Evolutionary conservation across 2,329 filamentous ascomycete species (phyloP).

Genomic region (Hysterium pulicare): DNA sequence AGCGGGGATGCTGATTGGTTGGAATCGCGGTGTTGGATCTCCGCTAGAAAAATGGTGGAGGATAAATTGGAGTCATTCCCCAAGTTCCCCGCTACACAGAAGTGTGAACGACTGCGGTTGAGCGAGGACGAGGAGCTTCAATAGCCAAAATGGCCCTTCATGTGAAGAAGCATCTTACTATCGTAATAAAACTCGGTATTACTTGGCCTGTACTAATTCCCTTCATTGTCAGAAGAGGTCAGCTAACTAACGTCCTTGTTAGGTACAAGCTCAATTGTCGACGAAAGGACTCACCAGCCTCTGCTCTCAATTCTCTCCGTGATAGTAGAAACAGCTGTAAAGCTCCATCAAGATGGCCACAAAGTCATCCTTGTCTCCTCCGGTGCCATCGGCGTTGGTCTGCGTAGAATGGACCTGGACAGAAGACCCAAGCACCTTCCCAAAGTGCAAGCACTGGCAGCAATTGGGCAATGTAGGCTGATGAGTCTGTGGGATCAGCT

Average conservation of each 20-base stretch:
- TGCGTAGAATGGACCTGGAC: conserved; percentile 84
- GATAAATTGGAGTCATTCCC: conserved; percentile 5
- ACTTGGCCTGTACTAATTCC: conserved; percentile 22
- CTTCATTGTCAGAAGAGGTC: conserved; percentile 16
- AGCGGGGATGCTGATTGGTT: conserved; percentile 11
- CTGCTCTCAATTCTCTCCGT: conserved; percentile 84
- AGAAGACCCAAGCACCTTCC: conserved; percentile 87
- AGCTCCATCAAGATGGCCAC: conserved; percentile 84
- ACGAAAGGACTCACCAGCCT: conserved; percentile 91
- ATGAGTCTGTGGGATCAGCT: conserved; percentile 95
- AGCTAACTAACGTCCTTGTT: conserved; percentile 27
- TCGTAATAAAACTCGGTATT: conserved; percentile 84
- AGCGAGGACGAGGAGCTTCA: neutral
- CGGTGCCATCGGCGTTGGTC: conserved; percentile 89
- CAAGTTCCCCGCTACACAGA: conserved; percentile 1
- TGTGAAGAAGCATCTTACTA: conserved; percentile 62
- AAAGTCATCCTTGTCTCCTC: conserved; percentile 95
- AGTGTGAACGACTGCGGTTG: neutral
- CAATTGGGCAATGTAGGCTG: conserved; percentile 91
- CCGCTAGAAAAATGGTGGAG: neutral
- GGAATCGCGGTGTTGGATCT: conserved; percentile 5
- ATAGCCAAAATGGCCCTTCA: conserved; percentile 29
- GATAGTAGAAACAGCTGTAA: conserved; percentile 91
- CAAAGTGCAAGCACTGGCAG: conserved; percentile 86
- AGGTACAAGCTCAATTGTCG: conserved; percentile 99